phyloP scores from a whole-genome alignment of 202 grass and related monocot species.

The Saccharum hybrid region DNA sequence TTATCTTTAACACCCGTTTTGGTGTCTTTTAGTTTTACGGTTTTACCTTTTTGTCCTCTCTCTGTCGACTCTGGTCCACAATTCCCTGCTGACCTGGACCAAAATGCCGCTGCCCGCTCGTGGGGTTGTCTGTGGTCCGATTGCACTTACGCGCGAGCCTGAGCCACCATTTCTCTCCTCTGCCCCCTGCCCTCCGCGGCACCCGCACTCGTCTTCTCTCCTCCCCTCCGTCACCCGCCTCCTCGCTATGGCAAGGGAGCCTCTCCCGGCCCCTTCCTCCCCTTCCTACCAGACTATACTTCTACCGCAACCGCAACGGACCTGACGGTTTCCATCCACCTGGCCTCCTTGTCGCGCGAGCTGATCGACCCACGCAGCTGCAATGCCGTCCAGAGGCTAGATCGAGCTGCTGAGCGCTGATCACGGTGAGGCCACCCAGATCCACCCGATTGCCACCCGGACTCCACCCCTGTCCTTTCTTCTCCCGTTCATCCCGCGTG shows the following conservation, averaged over 20 bases:
- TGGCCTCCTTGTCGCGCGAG: neutral
- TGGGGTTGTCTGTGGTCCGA: neutral
- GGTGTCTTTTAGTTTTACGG: neutral
- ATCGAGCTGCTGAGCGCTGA: slow-evolving; percentile 17
- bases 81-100: neutral
- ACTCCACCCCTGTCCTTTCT: neutral
- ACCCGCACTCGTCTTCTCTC: neutral
- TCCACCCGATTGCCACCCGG: neutral
- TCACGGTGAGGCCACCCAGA: slow-evolving; percentile 27
- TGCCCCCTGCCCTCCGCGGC: neutral
- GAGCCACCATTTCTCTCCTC: neutral
- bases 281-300: neutral
- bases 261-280: neutral
- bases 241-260: neutral
- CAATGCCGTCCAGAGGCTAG: slow-evolving; percentile 6
- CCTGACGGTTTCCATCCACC: neutral
- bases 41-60: neutral
- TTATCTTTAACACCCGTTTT: neutral
- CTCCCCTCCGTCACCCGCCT: neutral
- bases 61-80: neutral
- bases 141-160: too few species aligned
- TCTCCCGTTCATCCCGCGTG: neutral
- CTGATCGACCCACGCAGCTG: neutral
- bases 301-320: neutral
- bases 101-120: neutral